Evolutionary conservation across 73 alveolate genomes (phyloP), one percentile per base, ranked within the genome.

Genomic region (Symbiodinium natans): DNA sequence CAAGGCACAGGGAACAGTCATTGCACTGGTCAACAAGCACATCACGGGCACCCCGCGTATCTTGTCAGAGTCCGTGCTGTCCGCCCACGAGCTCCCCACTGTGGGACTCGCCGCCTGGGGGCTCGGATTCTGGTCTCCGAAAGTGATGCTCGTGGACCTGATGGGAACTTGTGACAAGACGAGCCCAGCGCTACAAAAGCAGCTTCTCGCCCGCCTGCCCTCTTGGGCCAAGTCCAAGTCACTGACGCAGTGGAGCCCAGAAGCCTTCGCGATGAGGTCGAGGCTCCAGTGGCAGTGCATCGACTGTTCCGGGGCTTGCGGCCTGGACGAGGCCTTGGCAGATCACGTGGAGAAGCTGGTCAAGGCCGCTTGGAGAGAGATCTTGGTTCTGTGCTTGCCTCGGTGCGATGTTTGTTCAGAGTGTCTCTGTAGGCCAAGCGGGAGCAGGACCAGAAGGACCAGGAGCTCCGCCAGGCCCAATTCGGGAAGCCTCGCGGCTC

Each of bases 11-110:
- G 89, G 89, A 19, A 82, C 89, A 21, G 71, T 82, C 43, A 82
- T 82, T 27, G 89, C 89, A n/a, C 34, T 82, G 43, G 89, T 82
- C 68, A 82, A 82, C 89, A 82, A 82, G 89, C 63, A 82, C 38
- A 39, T 82, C 63, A 21, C 41, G 56, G 89, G 89, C 56, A n/a
- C n/a, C n/a, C 38, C 36, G 29, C 63, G 89, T 3, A 31, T 3
- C 43, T 82, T 82, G 89, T 43, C 40, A 31, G 63, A 82, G 41
- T 82, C 89, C 54, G 89, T 82, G 38, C 41, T 82, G 89, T 82
- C 89, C 63, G 17, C 38, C 1, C 43, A 82, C 27, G 89, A 82
- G 59, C 9, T 82, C 36, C 89, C 89, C 8, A 82, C 89, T 2
- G 38, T 82, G 89, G 89, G 89, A 21, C 38, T 82, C 41, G 71